These are phyloP conservation scores for Tardiomyces blankii DNA, from an alignment of 1,139 yeast genomes.

Conservation along the genomic window DNA sequence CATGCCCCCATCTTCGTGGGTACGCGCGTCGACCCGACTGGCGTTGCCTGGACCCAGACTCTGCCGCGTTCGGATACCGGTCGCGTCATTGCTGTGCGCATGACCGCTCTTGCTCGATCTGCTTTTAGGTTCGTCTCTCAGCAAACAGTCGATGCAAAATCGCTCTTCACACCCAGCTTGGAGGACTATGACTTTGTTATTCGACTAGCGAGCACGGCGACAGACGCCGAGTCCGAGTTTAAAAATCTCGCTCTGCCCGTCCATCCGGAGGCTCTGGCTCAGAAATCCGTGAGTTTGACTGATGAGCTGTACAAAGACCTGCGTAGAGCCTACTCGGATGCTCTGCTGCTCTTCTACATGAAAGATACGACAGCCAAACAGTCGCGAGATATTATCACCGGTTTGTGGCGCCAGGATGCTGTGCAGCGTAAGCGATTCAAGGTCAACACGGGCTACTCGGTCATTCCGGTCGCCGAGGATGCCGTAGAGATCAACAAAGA, in stretches of 20 bases:
- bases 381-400: constrained; percentile 38
- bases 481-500: constrained; percentile 56
- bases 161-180: constrained; percentile 65
- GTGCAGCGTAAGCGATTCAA: constrained; percentile 49
- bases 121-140: constrained; percentile 39
- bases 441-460: constrained; percentile 68
- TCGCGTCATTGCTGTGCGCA: constrained; percentile 58
- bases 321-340: constrained; percentile 31
- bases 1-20: constrained; percentile 76
- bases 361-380: constrained; percentile 9
- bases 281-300: constrained; percentile 15
- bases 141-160: constrained; percentile 27
- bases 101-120: constrained; percentile 78
- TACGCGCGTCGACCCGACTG: constrained; percentile 71
- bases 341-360: constrained; percentile 44
- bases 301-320: constrained; percentile 22
- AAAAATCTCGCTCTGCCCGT: constrained; percentile 42
- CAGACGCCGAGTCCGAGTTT: constrained; percentile 32
- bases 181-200: constrained; percentile 77
- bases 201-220: constrained; percentile 37
- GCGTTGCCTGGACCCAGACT: constrained; percentile 69
- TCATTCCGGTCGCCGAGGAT: constrained; percentile 40
- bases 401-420: constrained; percentile 63
- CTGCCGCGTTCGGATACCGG: constrained; percentile 45
- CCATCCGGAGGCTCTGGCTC: constrained; percentile 15